phyloP scores from a whole-genome alignment of 306 rosid genomes.

The Acacia crassicarpa region DNA sequence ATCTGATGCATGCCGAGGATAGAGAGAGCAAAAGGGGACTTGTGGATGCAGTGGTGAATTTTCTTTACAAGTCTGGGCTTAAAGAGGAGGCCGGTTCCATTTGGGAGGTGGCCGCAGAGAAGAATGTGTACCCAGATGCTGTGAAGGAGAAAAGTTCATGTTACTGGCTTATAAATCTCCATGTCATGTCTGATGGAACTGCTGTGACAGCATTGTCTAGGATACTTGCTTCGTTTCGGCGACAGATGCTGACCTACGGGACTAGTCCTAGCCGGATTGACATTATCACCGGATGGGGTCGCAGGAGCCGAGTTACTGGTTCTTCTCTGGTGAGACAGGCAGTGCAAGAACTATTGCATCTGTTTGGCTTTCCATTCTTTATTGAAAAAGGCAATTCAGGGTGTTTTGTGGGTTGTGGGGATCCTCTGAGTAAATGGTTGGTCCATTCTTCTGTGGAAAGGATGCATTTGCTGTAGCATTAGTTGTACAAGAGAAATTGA shows the following conservation, averaged over 20 bases:
- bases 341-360: slow-evolving; percentile 65
- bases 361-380: slow-evolving; percentile 83
- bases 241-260: slow-evolving; percentile 72
- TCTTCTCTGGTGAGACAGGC: slow-evolving; percentile 84
- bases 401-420: slow-evolving; percentile 90
- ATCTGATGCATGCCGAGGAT: slow-evolving; percentile 88
- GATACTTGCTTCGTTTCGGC: slow-evolving; percentile 90
- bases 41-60: slow-evolving; percentile 96
- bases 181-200: slow-evolving; percentile 96
- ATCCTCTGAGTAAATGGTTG: slow-evolving; percentile 84
- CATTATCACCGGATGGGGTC: slow-evolving; percentile 96
- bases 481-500: neutral
- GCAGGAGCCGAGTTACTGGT: slow-evolving; percentile 88
- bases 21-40: slow-evolving; percentile 96
- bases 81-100: slow-evolving; percentile 97
- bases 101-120: slow-evolving; percentile 90
- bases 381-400: slow-evolving; percentile 89
- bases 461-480: slow-evolving; percentile 79
- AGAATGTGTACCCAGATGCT: slow-evolving; percentile 87
- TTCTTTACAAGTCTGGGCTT: slow-evolving; percentile 93
- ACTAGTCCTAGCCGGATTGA: slow-evolving; percentile 78
- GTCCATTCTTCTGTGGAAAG: slow-evolving; percentile 80
- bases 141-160: slow-evolving; percentile 78
- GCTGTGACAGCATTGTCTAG: slow-evolving; percentile 88
- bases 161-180: slow-evolving; percentile 94